Evolutionary conservation across 164 flowering plant species (phyloP).

Genomic region (Cinnamomum chago): DNA sequence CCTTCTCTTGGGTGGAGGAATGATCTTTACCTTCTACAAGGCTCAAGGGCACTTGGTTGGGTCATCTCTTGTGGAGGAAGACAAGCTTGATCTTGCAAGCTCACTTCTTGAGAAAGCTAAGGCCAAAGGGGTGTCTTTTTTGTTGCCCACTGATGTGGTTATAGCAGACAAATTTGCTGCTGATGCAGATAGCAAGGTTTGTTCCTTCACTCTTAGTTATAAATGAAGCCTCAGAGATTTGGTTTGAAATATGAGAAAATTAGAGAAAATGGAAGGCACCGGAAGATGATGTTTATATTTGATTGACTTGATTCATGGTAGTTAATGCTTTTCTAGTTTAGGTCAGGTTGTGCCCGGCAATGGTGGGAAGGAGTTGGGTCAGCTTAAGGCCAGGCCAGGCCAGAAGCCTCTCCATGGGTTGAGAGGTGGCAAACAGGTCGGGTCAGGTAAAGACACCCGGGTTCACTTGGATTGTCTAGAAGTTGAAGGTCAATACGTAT

Average conservation of each 20-base stretch:
- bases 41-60: slow-evolving; percentile 77
- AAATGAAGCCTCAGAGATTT: background rate
- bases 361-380: too few species aligned
- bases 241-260: background rate
- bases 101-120: slow-evolving; percentile 81
- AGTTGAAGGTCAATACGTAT: too few species aligned
- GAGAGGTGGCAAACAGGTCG: too few species aligned
- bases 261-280: background rate
- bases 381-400: too few species aligned
- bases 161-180: slow-evolving; percentile 82
- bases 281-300: too few species aligned
- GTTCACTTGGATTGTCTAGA: too few species aligned
- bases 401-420: too few species aligned
- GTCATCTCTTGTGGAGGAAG: slow-evolving; percentile 86
- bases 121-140: slow-evolving; percentile 64
- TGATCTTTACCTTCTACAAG: slow-evolving; percentile 92
- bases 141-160: slow-evolving; percentile 83
- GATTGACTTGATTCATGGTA: too few species aligned
- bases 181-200: slow-evolving; percentile 82
- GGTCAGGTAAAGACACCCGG: too few species aligned
- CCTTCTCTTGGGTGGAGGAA: slow-evolving; percentile 81
- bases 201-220: background rate
- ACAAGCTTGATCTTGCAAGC: slow-evolving; percentile 76
- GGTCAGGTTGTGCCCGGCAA: too few species aligned
- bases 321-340: too few species aligned